Evolutionary conservation across 257 asterid species (phyloP), one percentile per base, ranked within the genome.

Genomic region (Solanum raphanifolium): DNA sequence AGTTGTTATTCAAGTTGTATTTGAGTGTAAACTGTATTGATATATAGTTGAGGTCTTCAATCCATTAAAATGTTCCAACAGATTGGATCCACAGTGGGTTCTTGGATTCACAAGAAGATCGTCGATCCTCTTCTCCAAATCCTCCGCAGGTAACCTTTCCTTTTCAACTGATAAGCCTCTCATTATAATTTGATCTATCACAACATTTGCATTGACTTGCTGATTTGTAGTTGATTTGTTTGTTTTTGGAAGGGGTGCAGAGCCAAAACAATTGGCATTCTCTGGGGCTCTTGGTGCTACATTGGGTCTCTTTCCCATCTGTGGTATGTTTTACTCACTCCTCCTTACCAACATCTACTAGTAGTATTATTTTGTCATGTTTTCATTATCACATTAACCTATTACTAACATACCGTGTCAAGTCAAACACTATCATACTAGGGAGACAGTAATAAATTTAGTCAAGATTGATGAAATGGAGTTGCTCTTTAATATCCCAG

Each of bases 261-360:
- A 95, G 87, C 99, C 99, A 12, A 95, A 91, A 94, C 96, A 95
- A 88, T 90, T 97, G 90, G 98, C 99, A 3, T 94, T 97, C 90
- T 97, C 99, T 15, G 95, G 91, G 32, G 98, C 99, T 72, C 91
- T 97, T 84, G 99, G 99, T 32, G 87, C 93, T 85, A 95, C 98
- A 29, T 78, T 97, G 75, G 99, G 98, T 88, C 46, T 95, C 68
- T 95, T 97, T 89, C 99, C 99, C 86, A 97, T 97, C 83, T 90
- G 94, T 72, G 99, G 99, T 97, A 93, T 87, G 89, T 69, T 76
- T 11, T 83, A 9, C 15, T 8, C 12, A 58, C 55, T 46, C 55
- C 18, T 46, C 15, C 20, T 13, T 43, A 4, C 5, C 65, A 55
- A 55, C 27, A 20, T 58, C 11, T 21, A 21, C 68, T 58, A 8